These are phyloP conservation scores for Styphnolobium japonicum DNA, from an alignment of 306 rosid species.

Conservation along the genomic window DNA sequence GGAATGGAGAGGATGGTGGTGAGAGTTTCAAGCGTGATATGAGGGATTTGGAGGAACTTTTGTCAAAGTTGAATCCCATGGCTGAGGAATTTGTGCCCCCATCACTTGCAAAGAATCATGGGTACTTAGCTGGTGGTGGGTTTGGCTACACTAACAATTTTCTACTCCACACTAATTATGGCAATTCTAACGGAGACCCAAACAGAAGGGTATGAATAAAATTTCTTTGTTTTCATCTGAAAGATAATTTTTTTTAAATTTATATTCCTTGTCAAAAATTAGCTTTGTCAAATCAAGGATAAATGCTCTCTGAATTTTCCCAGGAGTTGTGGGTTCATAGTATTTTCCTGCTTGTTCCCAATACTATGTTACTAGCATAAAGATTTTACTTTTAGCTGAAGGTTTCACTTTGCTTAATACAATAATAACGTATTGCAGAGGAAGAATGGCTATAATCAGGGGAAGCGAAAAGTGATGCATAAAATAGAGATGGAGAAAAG, in stretches of 20 bases:
- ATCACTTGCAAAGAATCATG: constrained; percentile 59
- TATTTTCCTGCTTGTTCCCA: neutral
- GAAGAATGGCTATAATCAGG: constrained; percentile 82
- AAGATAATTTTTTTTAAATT: neutral
- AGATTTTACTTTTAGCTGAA: neutral
- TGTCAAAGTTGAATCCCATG: constrained; percentile 96
- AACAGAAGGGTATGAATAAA: constrained; percentile 56
- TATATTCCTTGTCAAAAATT: neutral
- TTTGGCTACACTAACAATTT: constrained; percentile 65
- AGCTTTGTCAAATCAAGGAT: neutral
- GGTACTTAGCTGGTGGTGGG: constrained; percentile 45
- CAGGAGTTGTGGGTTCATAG: neutral
- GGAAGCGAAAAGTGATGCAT: constrained; percentile 64
- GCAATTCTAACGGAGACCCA: constrained; percentile 45
- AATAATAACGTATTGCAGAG: constrained; percentile 38
- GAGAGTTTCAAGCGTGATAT: constrained; percentile 72
- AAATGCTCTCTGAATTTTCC: neutral
- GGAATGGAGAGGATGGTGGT: constrained; percentile 44
- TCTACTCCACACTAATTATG: constrained; percentile 38
- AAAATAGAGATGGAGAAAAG: constrained; percentile 69
- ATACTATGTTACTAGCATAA: neutral
- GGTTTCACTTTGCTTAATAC: neutral
- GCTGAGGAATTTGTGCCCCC: constrained; percentile 98
- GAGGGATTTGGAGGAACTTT: constrained; percentile 90
- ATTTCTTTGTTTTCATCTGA: neutral